Conservation (phyloP, 2,329 filamentous ascomycete genomes). For the Lecanicillium sp. region DNA sequence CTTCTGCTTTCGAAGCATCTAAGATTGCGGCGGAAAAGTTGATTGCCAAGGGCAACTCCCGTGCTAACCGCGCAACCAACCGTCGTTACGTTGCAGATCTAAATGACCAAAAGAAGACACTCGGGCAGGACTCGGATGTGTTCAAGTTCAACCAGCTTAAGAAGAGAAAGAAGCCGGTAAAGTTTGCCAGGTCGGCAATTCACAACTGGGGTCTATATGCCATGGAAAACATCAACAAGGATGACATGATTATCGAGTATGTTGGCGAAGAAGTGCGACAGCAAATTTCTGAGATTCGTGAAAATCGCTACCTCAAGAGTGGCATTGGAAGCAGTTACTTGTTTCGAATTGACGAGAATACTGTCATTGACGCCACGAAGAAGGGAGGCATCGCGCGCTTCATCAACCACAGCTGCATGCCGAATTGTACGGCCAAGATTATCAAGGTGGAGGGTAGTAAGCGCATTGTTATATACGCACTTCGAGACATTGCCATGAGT, state of each 20-base stretch:
- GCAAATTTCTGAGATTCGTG: constrained; percentile 92
- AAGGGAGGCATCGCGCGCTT: constrained; percentile 96
- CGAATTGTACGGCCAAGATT: constrained; percentile 98
- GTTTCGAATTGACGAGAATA: constrained; percentile 96
- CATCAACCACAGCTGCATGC: constrained; percentile 97
- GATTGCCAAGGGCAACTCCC: constrained; percentile 79
- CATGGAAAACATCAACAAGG: constrained; percentile 92
- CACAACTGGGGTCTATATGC: constrained; percentile 98
- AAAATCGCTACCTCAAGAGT: constrained; percentile 86
- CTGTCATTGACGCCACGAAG: constrained; percentile 96
- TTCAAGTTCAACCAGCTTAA: constrained; percentile 98
- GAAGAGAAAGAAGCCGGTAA: constrained; percentile 98
- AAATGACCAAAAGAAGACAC: constrained; percentile 84
- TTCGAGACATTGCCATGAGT: constrained; percentile 93
- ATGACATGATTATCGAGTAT: constrained; percentile 99
- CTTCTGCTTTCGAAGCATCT: constrained; percentile 60
- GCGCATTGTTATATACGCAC: constrained; percentile 95
- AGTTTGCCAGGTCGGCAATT: constrained; percentile 94
- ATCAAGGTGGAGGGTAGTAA: constrained; percentile 98
- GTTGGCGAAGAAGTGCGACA: constrained; percentile 96
- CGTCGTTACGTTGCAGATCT: constrained; percentile 90
- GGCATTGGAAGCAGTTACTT: constrained; percentile 96
- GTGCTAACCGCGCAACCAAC: constrained; percentile 92
- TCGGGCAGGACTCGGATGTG: constrained; percentile 78
- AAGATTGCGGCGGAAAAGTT: constrained; percentile 72